Conservation (phyloP, 192 early-diverging fungal species). For the Umbelopsis vinacea region DNA sequence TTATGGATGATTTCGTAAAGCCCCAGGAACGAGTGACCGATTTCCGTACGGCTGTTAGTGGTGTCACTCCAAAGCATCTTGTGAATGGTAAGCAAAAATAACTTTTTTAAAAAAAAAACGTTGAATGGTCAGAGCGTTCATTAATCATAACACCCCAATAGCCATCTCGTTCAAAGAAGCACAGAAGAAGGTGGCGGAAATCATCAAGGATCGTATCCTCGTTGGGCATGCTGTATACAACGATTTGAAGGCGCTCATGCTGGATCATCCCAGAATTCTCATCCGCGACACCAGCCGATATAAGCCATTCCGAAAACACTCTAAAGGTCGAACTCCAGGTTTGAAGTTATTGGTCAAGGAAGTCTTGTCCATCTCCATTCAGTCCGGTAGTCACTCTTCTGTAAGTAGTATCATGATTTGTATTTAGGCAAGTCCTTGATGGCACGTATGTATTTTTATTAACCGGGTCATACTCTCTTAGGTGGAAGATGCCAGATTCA, state of each 20-base stretch:
- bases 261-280: constrained; percentile 78
- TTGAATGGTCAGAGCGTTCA: too few species aligned
- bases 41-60: constrained; percentile 91
- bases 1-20: constrained; percentile 86
- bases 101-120: too few species aligned
- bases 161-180: constrained; percentile 79
- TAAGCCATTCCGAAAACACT: constrained; percentile 69
- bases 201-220: constrained; percentile 85
- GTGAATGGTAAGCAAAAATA: constrained; percentile 51
- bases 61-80: constrained; percentile 83
- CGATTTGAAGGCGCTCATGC: constrained; percentile 83
- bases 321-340: constrained; percentile 68
- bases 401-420: constrained; percentile 43
- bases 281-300: constrained; percentile 87
- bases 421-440: too few species aligned
- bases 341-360: constrained; percentile 78
- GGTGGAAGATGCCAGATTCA: constrained; percentile 86
- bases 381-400: constrained; percentile 85
- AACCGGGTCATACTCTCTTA: not conserved
- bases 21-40: constrained; percentile 88
- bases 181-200: constrained; percentile 76
- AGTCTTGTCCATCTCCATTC: constrained; percentile 81
- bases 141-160: too few species aligned
- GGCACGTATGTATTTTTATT: too few species aligned
- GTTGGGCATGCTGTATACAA: constrained; percentile 92